Percentiles rank a stretch among this genome's conserved stretches.
phyloP scores from a whole-genome alignment of 768 basidiomycete species.

The Phylloporus scabripes region DNA sequence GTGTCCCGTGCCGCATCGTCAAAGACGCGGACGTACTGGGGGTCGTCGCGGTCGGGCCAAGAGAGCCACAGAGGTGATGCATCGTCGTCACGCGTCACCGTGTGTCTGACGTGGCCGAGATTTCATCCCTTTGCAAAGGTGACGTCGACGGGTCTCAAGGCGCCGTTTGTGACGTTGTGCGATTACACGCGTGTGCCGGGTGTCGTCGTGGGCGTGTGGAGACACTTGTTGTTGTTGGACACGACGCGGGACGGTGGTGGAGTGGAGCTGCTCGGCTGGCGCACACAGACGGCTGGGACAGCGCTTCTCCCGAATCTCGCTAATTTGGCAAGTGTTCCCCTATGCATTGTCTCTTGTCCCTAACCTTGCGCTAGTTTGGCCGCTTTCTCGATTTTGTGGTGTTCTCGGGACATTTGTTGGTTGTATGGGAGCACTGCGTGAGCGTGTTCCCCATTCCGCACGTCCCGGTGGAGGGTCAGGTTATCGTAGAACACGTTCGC shows the following conservation, averaged over 20 bases:
- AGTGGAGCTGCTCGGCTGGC: conserved; percentile 28
- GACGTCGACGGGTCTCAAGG: conserved; percentile 12
- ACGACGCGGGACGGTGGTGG: conserved; percentile 18
- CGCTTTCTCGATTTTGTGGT: conserved; percentile 22
- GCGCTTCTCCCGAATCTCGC: conserved; percentile 20
- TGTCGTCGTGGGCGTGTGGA: conserved; percentile 19
- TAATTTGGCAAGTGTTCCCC: conserved; percentile 17
- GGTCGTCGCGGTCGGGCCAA: conserved; percentile 19
- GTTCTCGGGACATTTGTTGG: conserved; percentile 20
- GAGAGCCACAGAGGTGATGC: conserved; percentile 5
- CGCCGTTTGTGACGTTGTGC: conserved; percentile 20
- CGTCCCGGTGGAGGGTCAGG: conserved; percentile 19
- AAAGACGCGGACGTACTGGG: conserved; percentile 16
- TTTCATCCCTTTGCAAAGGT: conserved; percentile 16
- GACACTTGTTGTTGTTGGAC: conserved; percentile 23
- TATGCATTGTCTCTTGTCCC: neutral
- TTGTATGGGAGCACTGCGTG: conserved; percentile 26
- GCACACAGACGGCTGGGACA: conserved; percentile 18
- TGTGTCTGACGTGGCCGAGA: conserved; percentile 2
- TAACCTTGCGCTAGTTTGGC: conserved; percentile 16
- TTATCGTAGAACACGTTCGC: conserved; percentile 17
- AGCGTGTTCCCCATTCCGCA: conserved; percentile 24
- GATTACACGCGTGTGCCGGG: conserved; percentile 23
- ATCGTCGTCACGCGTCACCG: neutral
- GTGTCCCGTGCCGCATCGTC: conserved; percentile 16